Evolutionary conservation across 768 basidiomycete species (phyloP), one percentile per base, ranked within the genome.

Genomic region (Leccinum uliginosum): DNA sequence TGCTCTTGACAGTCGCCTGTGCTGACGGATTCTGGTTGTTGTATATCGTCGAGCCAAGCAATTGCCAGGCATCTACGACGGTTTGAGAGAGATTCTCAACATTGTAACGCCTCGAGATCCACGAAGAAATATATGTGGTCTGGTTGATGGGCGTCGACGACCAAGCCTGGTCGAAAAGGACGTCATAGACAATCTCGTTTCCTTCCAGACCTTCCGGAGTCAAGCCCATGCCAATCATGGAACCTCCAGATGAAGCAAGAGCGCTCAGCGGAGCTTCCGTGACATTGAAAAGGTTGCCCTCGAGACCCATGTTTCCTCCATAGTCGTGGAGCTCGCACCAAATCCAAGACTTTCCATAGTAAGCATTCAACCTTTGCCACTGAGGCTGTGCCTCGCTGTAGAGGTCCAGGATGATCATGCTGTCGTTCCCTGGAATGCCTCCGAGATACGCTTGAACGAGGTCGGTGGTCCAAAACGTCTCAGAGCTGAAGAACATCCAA

Each of bases 111-210:
- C 76, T 70, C 24, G 68, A 55, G 15, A 69, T 68, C 73, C 75
- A 77, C 8, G 66, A 59, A 32, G 65, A 58, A 23, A 74, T 65
- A 49, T 75, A 76, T 3, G 60, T 50, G 2, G 67, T 59, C 58
- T 69, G 67, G 54, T 73, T 59, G 47, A 77, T 62, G 4, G 73
- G 61, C 1, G 66, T 65, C 2, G 70, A 50, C 4, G 73, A 76
- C 75, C 75, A 76, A 1, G 74, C 75, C 52, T 76, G 75, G 60
- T 76, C 74, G 38, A 76, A 68, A 4, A 76, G 65, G 24, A 76
- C 58, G 50, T 75, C 73, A 48, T 76, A 76, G n/a, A 75, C 64
- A 38, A 76, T 71, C 67, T 76, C 75, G 57, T 76, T 76, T n/a
- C 75, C 75, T 54, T 76, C 75, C 50, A 74, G 67, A 5, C 75